A percentile compares a stretch with the other conserved stretches of the same genome.
Evolutionary conservation across 2,329 filamentous ascomycete species (phyloP).

Genomic region (Shiraia bambusicola): DNA sequence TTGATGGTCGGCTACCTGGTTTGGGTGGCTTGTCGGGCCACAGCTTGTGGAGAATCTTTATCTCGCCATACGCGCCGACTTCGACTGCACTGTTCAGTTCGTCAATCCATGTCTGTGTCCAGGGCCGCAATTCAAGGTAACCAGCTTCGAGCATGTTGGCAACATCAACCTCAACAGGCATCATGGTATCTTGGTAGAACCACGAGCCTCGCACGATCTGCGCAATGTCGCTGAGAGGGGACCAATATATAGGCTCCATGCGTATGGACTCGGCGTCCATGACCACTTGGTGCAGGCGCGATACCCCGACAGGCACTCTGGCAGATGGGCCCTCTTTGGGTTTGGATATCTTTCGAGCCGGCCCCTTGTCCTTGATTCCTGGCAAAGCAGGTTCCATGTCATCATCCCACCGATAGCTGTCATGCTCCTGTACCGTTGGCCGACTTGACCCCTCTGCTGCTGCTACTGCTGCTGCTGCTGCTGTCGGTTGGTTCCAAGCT

Average conservation of each 20-base stretch:
- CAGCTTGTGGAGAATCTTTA: constrained; percentile 81
- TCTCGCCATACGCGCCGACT: constrained; percentile 84
- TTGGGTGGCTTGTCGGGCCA: constrained; percentile 71
- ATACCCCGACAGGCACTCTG: constrained; percentile 82
- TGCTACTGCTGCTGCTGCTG: constrained; percentile 25
- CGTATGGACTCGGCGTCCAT: constrained; percentile 63
- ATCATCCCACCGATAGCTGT: constrained; percentile 55
- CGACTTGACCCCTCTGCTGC: constrained; percentile 29
- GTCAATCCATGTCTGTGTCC: constrained; percentile 90
- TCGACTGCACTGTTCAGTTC: constrained; percentile 88
- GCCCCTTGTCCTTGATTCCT: constrained; percentile 32
- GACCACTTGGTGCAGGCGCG: constrained; percentile 84
- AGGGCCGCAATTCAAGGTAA: constrained; percentile 81
- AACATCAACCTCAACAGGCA: constrained; percentile 79
- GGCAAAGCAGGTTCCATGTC: constrained; percentile 39
- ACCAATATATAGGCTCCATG: constrained; percentile 99
- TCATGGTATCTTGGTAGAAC: constrained; percentile 97
- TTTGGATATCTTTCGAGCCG: constrained; percentile 21
- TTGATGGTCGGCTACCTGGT: constrained; percentile 47
- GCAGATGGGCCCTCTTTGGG: constrained; percentile 43
- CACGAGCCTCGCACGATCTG: constrained; percentile 84
- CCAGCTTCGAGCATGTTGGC: constrained; percentile 93
- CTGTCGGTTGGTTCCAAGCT: constrained; percentile 20
- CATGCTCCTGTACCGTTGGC: constrained; percentile 44
- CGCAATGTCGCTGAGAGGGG: constrained; percentile 84